Base-by-base conservation (phyloP, 169 alveolate genomes). In the Cryptosporidium bovis region DNA sequence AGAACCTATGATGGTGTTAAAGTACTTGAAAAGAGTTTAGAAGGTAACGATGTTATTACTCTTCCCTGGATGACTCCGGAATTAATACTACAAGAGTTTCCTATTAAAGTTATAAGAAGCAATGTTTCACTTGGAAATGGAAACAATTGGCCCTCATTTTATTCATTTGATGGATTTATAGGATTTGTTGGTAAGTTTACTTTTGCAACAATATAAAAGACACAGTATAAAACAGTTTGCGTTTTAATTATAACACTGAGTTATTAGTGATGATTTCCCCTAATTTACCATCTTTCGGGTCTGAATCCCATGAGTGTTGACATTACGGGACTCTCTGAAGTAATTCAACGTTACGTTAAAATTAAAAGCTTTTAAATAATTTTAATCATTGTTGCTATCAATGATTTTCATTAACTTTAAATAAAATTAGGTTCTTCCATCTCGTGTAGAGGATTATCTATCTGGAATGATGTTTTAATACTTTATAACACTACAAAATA, bases 231-330 rank as follows among this genome's bases (percentile, higher is more conserved):
- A 24, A 24, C 1, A 24, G 27, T 24, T 24, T 24, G 0, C 27
- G 27, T 24, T 24, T 24, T 24, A 24, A 24, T 24, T 24, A 24
- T 24, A 24, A 24, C 27, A 24, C 27, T 40, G 48, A 31, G 18
- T 53, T 27, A 60, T 27, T 60, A 12, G 64, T 77, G 87, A 77
- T 77, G 87, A 77, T 60, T 77, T 77, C 87, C 87, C 87, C 29
- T 27, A 77, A 58, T n/a, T 31, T 77, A 77, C 87, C 87, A 77
- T 77, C 87, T 77, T 77, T 77, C 87, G 87, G 87, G 87, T 77
- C 87, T 77, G 87, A 77, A 77, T 60, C n/a, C 33, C 48, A 60
- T 50, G 55, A 34, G 40, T 77, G 87, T 77, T 77, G 87, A 77
- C 56, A 29, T 60, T 40, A 77, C 5, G 87, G 87, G 87, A 77